Base-by-base conservation (phyloP, 2,329 filamentous ascomycete species). In the Aspergillus spinulosporus region DNA sequence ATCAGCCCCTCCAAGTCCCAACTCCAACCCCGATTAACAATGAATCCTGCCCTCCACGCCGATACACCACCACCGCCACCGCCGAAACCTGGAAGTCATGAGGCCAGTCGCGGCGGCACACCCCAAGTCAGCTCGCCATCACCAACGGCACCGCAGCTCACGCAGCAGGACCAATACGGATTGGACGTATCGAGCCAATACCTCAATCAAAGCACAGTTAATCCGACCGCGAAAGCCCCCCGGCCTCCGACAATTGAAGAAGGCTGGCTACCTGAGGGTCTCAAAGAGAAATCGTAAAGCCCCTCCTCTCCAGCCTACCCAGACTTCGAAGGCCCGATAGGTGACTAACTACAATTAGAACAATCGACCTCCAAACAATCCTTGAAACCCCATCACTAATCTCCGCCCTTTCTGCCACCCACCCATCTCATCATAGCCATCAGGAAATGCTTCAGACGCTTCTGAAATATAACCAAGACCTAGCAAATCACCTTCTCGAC, bases 231-330 rank as follows among this genome's bases (percentile, higher is more conserved):
- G 48, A 48, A 61, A 56, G 58, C 60, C 2, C 65, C 67, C 1
- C 62, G 68, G 14, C 71, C 71, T 4, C 72, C 74, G 11, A 61
- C 64, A 62, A 42, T 86, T 15, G 85, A 89, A 51, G 83, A 86
- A 60, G 67, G 70, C 34, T 96, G 92, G 92, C 80, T 96, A 2
- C 92, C 92, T 1, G 82, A 84, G 58, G 77, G 85, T 9, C 76
- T 97, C 2, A 84, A 89, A 67, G 89, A 94, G 67, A 95, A 94
- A 78, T 87, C 89, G 91, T 95, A 78, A 62, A 84, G 12, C 15
- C 43, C 12, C 26, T 21, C 21, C 39, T 42, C 39, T 15, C 3
- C 4, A 15, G 1, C 2, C 39, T 42, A 2, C 14, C 14, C 14
- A 42, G 76, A 46, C 52, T 52, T 47, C 39, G 6, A 11, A 14